Evolutionary conservation across 2,329 filamentous ascomycete genomes (phyloP).

Genomic region (Ceratocystis variospora): DNA sequence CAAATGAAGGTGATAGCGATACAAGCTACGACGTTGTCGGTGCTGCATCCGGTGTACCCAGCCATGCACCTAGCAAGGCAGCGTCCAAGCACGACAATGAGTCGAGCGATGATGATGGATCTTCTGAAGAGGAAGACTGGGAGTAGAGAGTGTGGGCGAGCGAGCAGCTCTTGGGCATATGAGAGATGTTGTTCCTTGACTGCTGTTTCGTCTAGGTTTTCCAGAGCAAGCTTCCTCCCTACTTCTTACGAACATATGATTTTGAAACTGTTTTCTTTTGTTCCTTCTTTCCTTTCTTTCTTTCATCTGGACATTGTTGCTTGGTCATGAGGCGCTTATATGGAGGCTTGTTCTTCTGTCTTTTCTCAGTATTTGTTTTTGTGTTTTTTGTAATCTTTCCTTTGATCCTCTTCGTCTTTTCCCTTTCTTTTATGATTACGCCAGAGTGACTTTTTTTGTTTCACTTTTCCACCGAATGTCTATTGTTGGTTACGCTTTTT

Average conservation of each 20-base stretch:
- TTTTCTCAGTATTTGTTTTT: neutral
- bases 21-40: conserved; percentile 91
- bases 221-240: too few species aligned
- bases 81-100: conserved; percentile 40
- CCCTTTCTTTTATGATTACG: neutral
- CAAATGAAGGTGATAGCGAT: conserved; percentile 84
- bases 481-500: conserved; percentile 1
- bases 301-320: conserved; percentile 11
- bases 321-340: conserved; percentile 9
- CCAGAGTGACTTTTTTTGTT: neutral
- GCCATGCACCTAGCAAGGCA: conserved; percentile 50
- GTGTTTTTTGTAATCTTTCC: neutral
- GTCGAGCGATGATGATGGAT: conserved; percentile 37
- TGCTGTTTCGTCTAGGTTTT: neutral
- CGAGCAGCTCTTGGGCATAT: neutral
- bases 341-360: conserved; percentile 4
- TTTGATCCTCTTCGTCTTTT: neutral
- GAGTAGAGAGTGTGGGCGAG: conserved; percentile 36
- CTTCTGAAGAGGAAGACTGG: conserved; percentile 56
- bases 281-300: conserved; percentile 8
- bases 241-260: conserved; percentile 15
- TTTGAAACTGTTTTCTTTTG: too few species aligned
- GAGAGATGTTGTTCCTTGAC: too few species aligned
- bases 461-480: neutral
- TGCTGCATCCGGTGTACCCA: conserved; percentile 59